phyloP scores from a whole-genome alignment of 2,329 filamentous ascomycete species.

The Aureobasidium sp. region DNA sequence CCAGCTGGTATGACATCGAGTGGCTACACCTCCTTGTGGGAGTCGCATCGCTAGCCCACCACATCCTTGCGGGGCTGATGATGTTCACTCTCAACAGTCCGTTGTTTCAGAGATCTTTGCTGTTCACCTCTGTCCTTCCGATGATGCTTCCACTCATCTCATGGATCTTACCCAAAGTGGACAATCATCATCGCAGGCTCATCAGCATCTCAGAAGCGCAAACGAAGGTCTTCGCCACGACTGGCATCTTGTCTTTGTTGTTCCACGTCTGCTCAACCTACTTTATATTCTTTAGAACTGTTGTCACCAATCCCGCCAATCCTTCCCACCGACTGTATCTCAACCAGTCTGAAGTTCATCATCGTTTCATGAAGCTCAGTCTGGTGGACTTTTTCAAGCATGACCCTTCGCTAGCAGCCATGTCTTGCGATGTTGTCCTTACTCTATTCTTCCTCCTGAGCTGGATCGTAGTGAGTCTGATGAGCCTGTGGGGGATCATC shows the following conservation, averaged over 20 bases:
- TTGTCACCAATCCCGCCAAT: background rate
- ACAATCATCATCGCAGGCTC: background rate
- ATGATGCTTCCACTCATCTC: background rate
- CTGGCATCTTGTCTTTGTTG: background rate
- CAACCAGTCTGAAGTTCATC: background rate
- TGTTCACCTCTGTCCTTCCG: background rate
- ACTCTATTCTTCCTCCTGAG: background rate
- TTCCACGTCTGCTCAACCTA: background rate
- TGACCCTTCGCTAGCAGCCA: constrained; percentile 51
- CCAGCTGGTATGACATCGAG: background rate
- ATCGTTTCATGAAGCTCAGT: constrained; percentile 35
- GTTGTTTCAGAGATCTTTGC: background rate
- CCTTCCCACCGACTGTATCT: background rate
- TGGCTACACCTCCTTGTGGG: background rate
- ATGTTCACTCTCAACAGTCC: background rate
- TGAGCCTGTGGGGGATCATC: background rate
- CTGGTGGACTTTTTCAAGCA: constrained; percentile 19
- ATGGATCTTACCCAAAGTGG: background rate
- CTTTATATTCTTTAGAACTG: background rate
- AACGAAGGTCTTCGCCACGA: background rate
- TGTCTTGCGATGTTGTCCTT: constrained; percentile 46
- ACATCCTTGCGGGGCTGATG: background rate
- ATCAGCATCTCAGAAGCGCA: background rate
- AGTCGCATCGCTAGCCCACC: background rate
- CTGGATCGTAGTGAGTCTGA: background rate